phyloP scores from a whole-genome alignment of 2,329 filamentous ascomycete species.

The Chrysoporthe cubensis region DNA sequence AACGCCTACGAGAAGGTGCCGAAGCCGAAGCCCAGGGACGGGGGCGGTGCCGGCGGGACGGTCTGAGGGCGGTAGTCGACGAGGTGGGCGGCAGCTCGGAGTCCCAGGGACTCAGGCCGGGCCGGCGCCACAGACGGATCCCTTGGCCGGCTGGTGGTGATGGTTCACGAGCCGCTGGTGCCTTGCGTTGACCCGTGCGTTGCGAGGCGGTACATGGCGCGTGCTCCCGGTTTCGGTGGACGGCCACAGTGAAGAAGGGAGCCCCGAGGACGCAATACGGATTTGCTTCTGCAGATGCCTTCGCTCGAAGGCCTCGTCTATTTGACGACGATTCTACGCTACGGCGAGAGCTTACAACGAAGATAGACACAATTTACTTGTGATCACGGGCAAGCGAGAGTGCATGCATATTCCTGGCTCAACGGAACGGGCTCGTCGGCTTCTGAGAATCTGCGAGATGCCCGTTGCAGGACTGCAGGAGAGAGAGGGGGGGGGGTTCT shows the following conservation, averaged over 20 bases:
- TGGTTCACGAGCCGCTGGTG: background rate
- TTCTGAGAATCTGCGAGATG: too few species aligned
- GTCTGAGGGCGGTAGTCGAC: constrained; percentile 1
- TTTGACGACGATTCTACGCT: background rate
- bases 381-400: background rate
- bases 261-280: background rate
- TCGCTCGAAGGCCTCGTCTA: background rate
- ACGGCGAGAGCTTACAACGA: background rate
- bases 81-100: background rate
- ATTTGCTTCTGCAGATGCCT: background rate
- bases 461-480: too few species aligned
- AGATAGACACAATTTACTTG: background rate
- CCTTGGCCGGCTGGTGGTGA: background rate
- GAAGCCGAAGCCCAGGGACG: constrained; percentile 27
- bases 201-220: background rate
- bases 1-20: constrained; percentile 30
- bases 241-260: background rate
- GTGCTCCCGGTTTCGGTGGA: background rate
- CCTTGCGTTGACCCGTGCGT: background rate
- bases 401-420: background rate
- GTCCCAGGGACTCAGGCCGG: background rate
- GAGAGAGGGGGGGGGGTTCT: too few species aligned
- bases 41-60: constrained; percentile 15
- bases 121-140: background rate
- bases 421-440: too few species aligned